Evolutionary conservation across 2,329 filamentous ascomycete species (phyloP).

Genomic region (Aspergillus novoparasiticus): DNA sequence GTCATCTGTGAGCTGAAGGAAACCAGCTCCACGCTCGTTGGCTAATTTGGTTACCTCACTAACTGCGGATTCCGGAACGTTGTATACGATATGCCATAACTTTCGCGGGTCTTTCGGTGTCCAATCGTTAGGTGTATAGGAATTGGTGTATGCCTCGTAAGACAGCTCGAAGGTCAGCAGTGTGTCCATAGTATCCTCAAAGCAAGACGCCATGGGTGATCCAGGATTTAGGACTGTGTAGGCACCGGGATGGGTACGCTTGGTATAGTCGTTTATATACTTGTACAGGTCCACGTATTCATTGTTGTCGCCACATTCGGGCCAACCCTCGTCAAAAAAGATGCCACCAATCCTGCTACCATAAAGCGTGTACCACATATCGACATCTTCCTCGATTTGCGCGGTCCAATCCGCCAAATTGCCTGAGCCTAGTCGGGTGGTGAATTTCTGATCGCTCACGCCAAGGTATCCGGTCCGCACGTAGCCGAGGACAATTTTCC

Average conservation of each 20-base stretch:
- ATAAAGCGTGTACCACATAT: slow-evolving; percentile 26
- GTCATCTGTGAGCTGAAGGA: slow-evolving; percentile 22
- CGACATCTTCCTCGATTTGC: slow-evolving; percentile 22
- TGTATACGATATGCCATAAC: slow-evolving; percentile 37
- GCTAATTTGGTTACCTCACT: slow-evolving; percentile 12
- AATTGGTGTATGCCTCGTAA: slow-evolving; percentile 28
- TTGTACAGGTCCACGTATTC: slow-evolving; percentile 31
- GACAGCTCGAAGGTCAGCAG: slow-evolving; percentile 33
- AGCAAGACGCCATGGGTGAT: slow-evolving; percentile 28
- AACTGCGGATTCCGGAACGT: slow-evolving; percentile 22
- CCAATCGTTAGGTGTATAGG: slow-evolving; percentile 29
- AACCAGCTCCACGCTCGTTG: slow-evolving; percentile 11
- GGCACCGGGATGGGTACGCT: slow-evolving; percentile 19
- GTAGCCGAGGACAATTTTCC: too few relatives aligned
- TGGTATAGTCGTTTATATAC: slow-evolving; percentile 23
- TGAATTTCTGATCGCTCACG: slow-evolving; percentile 18
- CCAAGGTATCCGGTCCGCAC: too few relatives aligned
- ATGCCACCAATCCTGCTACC: slow-evolving; percentile 31
- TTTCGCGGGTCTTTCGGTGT: slow-evolving; percentile 31
- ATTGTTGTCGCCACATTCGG: slow-evolving; percentile 30
- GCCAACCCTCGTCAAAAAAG: slow-evolving; percentile 37
- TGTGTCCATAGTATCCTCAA: slow-evolving; percentile 35
- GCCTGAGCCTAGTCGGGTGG: slow-evolving; percentile 18
- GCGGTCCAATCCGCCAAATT: slow-evolving; percentile 20
- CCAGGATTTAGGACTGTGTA: slow-evolving; percentile 22